phyloP scores from a whole-genome alignment of 1,284 basidiomycete species.

The Cronartium quercuum region DNA sequence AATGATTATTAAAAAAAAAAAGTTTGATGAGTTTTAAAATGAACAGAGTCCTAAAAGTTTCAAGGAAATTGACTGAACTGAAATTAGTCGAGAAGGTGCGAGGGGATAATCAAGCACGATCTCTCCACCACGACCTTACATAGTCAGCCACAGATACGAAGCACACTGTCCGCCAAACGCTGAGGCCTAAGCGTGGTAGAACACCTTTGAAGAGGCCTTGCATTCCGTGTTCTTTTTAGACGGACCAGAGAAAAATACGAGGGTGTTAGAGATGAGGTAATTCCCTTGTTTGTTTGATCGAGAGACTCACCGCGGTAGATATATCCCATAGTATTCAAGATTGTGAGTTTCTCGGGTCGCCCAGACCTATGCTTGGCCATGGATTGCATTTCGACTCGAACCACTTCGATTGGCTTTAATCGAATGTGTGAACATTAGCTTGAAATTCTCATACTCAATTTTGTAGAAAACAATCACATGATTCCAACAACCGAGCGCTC shows the following conservation, averaged over 20 bases:
- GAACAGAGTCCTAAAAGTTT: too few relatives aligned
- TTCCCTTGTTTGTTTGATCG: too few relatives aligned
- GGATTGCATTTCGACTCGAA: conserved; percentile 38
- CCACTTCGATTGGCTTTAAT: conserved; percentile 34
- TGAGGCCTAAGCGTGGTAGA: conserved; percentile 27
- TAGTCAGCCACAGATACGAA: conserved; percentile 29
- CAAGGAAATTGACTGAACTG: too few relatives aligned
- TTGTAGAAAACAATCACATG: conserved; percentile 3
- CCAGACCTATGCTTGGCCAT: conserved; percentile 22
- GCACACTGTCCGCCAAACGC: conserved; percentile 37
- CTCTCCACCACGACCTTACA: conserved; percentile 28
- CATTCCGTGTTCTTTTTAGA: conserved; percentile 22
- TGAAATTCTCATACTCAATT: background rate
- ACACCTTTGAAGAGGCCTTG: conserved; percentile 36
- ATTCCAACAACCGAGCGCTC: conserved; percentile 35
- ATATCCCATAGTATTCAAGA: conserved; percentile 33
- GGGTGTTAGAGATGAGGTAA: too few relatives aligned
- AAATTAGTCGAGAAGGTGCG: too few relatives aligned
- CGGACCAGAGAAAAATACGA: background rate
- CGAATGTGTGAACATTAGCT: background rate
- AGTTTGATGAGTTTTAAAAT: too few relatives aligned
- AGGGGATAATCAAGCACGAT: background rate
- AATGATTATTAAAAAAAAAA: too few relatives aligned
- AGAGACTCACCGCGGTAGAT: conserved; percentile 21
- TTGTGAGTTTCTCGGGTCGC: conserved; percentile 28